These are phyloP conservation scores for Globisporangium viniferum DNA, from an alignment of 352 stramenopile genomes.

Conservation along the genomic window DNA sequence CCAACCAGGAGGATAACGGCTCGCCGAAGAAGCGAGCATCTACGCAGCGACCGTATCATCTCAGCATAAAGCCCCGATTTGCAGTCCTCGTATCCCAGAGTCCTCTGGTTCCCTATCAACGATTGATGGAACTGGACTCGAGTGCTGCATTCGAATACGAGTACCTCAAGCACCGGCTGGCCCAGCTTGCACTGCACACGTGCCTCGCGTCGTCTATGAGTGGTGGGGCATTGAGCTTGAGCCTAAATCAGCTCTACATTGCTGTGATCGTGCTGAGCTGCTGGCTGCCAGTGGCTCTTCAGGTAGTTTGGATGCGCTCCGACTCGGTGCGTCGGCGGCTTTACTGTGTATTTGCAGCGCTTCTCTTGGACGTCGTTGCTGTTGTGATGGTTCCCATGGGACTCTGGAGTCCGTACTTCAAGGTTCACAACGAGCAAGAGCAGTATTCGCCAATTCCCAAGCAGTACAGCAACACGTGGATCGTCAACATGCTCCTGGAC, in stretches of 20 bases:
- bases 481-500: conserved; percentile 10
- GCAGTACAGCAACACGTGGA: conserved; percentile 8
- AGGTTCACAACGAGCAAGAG: neutral
- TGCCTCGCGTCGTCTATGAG: neutral
- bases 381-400: neutral
- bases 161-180: neutral
- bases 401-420: neutral
- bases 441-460: neutral
- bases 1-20: neutral
- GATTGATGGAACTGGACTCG: neutral
- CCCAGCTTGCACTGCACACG: conserved; percentile 5
- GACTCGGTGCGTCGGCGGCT: neutral
- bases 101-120: neutral
- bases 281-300: neutral
- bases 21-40: conserved; percentile 3
- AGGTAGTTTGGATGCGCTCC: neutral
- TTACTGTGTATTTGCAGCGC: neutral
- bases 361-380: neutral
- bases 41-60: neutral
- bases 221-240: neutral
- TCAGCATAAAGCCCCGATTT: neutral
- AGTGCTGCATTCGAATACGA: neutral
- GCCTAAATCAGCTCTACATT: neutral
- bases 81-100: neutral
- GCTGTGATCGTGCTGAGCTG: conserved; percentile 6